Conservation (phyloP, 2,329 filamentous ascomycete genomes). For the Hymenoscyphus salicellus region DNA sequence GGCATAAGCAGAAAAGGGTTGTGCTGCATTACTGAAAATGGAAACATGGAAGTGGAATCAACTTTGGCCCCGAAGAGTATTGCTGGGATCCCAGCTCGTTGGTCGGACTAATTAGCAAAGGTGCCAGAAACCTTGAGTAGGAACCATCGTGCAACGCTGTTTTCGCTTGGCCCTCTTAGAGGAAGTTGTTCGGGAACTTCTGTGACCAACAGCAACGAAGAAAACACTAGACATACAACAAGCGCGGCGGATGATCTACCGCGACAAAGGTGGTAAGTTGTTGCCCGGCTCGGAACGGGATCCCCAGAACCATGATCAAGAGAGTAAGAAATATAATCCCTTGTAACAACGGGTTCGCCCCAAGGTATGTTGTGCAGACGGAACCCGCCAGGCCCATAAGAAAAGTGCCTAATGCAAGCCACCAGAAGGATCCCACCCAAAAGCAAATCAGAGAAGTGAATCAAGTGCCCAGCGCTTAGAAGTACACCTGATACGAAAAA, state of each 20-base stretch:
- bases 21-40: too few species aligned
- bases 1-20: too few species aligned
- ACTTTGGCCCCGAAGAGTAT: too few species aligned
- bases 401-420: conserved; percentile 1
- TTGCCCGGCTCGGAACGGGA: neutral
- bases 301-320: neutral
- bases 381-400: neutral
- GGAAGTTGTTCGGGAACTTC: too few species aligned
- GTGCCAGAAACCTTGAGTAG: too few species aligned
- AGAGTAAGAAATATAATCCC: neutral
- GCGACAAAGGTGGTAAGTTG: neutral
- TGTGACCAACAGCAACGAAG: too few species aligned
- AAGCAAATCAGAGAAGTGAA: neutral
- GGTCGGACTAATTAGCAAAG: too few species aligned
- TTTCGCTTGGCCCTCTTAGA: too few species aligned
- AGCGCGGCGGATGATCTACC: neutral
- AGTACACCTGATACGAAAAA: neutral
- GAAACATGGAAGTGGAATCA: too few species aligned
- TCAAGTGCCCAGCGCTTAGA: neutral
- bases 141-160: too few species aligned
- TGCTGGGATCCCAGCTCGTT: too few species aligned
- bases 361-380: conserved; percentile 1
- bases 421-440: neutral
- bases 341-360: neutral
- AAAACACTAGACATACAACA: neutral